Evolutionary conservation across 2,329 filamentous ascomycete genomes (phyloP).

Genomic region (Magnaporthales sp.): DNA sequence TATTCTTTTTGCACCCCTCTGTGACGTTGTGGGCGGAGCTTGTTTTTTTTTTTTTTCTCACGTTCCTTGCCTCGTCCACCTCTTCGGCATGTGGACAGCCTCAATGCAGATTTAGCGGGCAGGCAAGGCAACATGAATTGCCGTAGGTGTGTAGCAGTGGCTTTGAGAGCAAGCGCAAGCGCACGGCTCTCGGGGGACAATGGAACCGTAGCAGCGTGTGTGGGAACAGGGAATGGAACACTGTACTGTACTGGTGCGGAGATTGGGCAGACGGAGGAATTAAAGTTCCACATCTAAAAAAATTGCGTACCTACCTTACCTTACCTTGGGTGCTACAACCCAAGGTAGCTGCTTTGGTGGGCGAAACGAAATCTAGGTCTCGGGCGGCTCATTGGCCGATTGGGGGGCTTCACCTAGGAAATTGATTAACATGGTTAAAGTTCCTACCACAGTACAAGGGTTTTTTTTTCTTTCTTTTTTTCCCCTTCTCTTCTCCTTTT

Average conservation of each 20-base stretch:
- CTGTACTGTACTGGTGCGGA: neutral
- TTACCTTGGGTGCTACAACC: neutral
- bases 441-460: neutral
- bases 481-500: neutral
- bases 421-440: neutral
- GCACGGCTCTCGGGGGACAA: neutral
- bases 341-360: no score
- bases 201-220: neutral
- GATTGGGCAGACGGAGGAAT: neutral
- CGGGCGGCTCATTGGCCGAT: no score
- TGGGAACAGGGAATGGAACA: neutral
- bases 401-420: neutral
- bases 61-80: neutral
- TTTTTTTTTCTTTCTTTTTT: neutral
- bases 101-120: neutral
- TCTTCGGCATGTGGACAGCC: neutral
- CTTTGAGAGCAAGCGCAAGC: neutral
- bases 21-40: neutral
- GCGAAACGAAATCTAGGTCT: no score
- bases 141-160: neutral
- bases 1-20: neutral
- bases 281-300: neutral
- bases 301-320: neutral
- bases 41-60: neutral
- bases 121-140: neutral